A percentile compares a stretch with the other conserved stretches of the same genome.
These are phyloP conservation scores for Monosporozyma yasuniensis DNA, from an alignment of 805 yeast species.

Conservation along the genomic window DNA sequence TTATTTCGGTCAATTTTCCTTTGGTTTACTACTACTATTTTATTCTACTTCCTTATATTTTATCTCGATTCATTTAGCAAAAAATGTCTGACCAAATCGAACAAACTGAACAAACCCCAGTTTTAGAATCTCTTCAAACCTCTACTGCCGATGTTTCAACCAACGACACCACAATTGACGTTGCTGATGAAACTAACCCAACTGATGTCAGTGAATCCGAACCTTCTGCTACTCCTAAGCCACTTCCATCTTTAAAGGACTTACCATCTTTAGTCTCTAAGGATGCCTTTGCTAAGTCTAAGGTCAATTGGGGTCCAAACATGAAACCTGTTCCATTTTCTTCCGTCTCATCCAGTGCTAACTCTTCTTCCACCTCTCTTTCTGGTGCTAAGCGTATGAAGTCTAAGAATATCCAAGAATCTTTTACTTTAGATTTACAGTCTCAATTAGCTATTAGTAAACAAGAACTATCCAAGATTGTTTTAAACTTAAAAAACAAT, in stretches of 20 bases:
- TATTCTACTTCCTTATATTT: background rate
- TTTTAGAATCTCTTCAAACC: background rate
- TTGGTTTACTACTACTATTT: constrained; percentile 7
- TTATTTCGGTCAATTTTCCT: constrained; percentile 1
- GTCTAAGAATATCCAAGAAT: constrained; percentile 62
- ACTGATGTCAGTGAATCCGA: constrained; percentile 1
- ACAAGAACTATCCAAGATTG: constrained; percentile 59
- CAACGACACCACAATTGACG: constrained; percentile 76
- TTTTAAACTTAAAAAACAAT: constrained; percentile 50
- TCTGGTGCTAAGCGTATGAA: constrained; percentile 39
- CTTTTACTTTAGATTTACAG: constrained; percentile 62
- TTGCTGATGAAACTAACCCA: constrained; percentile 19
- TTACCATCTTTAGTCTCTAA: constrained; percentile 60
- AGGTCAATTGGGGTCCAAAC: constrained; percentile 39
- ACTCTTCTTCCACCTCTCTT: constrained; percentile 11
- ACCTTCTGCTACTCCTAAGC: constrained; percentile 9
- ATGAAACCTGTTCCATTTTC: constrained; percentile 33
- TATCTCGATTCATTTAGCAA: background rate
- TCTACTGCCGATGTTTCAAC: constrained; percentile 48
- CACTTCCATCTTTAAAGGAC: constrained; percentile 34
- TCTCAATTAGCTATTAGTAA: constrained; percentile 57
- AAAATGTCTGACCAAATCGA: constrained; percentile 3
- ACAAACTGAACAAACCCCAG: constrained; percentile 2
- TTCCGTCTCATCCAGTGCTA: constrained; percentile 16
- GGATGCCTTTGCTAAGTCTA: constrained; percentile 22